These are phyloP conservation scores for Phlebiopsis gigantea DNA, from an alignment of 768 basidiomycete genomes.

Conservation along the genomic window DNA sequence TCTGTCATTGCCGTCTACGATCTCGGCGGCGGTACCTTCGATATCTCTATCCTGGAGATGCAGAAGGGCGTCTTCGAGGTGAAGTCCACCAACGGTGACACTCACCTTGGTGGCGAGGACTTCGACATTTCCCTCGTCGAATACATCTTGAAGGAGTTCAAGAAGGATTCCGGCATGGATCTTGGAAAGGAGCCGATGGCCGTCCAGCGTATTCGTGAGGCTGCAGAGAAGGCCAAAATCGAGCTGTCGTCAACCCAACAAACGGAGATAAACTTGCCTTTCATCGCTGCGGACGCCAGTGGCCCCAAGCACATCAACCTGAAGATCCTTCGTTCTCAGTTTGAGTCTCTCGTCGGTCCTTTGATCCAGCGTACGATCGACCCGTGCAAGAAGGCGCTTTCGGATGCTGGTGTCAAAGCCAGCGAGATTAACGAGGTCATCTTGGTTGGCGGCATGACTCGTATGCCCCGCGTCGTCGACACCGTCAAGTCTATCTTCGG, in stretches of 20 bases:
- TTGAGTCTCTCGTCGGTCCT: constrained; percentile 78
- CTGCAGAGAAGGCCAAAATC: constrained; percentile 99
- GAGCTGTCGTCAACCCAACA: constrained; percentile 92
- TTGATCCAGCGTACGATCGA: constrained; percentile 89
- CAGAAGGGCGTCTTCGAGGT: constrained; percentile 99
- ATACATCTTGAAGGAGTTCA: constrained; percentile 85
- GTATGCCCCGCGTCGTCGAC: constrained; percentile 94
- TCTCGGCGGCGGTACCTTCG: constrained; percentile 96
- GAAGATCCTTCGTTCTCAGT: constrained; percentile 83
- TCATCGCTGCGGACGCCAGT: constrained; percentile 93
- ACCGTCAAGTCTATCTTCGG: constrained; percentile 94
- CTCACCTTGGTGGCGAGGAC: constrained; percentile 94
- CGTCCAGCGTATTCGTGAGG: constrained; percentile 97
- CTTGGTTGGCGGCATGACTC: constrained; percentile 97
- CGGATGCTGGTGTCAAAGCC: constrained; percentile 89
- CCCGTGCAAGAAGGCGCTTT: constrained; percentile 96
- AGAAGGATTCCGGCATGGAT: constrained; percentile 84
- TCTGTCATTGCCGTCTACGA: constrained; percentile 98
- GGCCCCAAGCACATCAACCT: constrained; percentile 97
- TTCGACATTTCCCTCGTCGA: constrained; percentile 91
- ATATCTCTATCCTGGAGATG: constrained; percentile 99
- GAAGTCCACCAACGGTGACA: constrained; percentile 99
- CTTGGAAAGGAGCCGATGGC: constrained; percentile 89
- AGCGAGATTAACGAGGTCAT: constrained; percentile 95
- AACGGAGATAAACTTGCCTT: constrained; percentile 96